Evolutionary conservation across 78 protist species (phyloP).

Genomic region (slime mould (Dictyostelium discoideum)): DNA sequence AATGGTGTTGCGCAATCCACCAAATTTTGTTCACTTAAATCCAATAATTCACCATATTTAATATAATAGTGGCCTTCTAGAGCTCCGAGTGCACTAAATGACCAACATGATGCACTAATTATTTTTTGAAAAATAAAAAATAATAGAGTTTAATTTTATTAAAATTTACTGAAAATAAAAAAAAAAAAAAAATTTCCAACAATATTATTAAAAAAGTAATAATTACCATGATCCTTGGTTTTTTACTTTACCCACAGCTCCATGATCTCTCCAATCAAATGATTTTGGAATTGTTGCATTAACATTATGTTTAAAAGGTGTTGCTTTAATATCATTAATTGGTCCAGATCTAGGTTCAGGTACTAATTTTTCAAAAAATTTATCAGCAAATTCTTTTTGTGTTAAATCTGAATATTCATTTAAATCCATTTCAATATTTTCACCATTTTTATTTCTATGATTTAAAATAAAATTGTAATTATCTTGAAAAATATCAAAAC

Average conservation of each 20-base stretch:
- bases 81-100: conserved; percentile 79
- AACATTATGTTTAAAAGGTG: not conserved
- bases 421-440: not conserved
- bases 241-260: conserved; percentile 81
- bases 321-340: not conserved
- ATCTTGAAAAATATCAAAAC: not conserved
- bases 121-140: not conserved
- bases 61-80: conserved; percentile 58
- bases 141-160: not conserved
- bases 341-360: not conserved
- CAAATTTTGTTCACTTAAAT: conserved; percentile 87
- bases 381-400: not conserved
- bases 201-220: not conserved
- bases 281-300: not conserved
- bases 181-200: not conserved
- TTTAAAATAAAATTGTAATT: not conserved
- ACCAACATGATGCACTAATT: conserved; percentile 90
- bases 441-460: not conserved
- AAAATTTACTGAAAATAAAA: not conserved
- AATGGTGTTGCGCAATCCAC: conserved; percentile 70
- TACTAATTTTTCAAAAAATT: not conserved
- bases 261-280: conserved; percentile 81
- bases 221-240: not conserved
- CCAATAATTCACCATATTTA: conserved; percentile 36
- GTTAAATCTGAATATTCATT: not conserved